Conservation (phyloP, 345 rosid species). For the Eucalyptus sideroxylon region DNA sequence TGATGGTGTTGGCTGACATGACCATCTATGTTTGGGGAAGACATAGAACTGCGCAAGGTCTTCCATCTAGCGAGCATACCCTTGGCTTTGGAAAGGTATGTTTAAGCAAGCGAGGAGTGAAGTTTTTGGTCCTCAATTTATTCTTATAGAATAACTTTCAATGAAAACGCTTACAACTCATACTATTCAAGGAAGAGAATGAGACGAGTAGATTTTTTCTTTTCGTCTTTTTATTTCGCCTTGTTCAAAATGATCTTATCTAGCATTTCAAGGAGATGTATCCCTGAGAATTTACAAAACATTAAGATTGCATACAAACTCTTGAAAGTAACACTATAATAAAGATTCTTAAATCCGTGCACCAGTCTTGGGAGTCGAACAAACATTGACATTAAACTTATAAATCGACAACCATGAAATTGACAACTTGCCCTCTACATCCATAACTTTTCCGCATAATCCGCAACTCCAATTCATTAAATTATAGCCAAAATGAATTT, state of each 20-base stretch:
- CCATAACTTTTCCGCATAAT: too few relatives aligned
- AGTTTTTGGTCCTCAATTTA: neutral
- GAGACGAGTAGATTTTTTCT: neutral
- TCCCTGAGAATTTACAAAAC: too few relatives aligned
- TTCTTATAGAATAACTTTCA: neutral
- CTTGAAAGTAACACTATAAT: too few relatives aligned
- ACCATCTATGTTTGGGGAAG: neutral
- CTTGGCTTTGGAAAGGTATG: neutral
- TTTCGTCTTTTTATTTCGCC: neutral
- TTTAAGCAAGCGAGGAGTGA: neutral
- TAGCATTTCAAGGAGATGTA: too few relatives aligned
- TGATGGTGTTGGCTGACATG: neutral
- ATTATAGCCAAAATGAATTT: neutral
- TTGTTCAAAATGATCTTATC: neutral
- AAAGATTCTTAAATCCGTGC: too few relatives aligned
- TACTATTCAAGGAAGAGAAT: neutral
- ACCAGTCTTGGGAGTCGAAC: too few relatives aligned
- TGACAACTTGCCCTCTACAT: too few relatives aligned
- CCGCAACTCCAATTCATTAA: too few relatives aligned
- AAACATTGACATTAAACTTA: too few relatives aligned
- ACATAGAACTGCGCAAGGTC: neutral
- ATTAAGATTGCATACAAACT: too few relatives aligned
- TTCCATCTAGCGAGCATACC: neutral
- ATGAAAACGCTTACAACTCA: neutral
- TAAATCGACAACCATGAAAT: too few relatives aligned